phyloP scores from a whole-genome alignment of 768 basidiomycete genomes.

The Pisolithus tinctorius region DNA sequence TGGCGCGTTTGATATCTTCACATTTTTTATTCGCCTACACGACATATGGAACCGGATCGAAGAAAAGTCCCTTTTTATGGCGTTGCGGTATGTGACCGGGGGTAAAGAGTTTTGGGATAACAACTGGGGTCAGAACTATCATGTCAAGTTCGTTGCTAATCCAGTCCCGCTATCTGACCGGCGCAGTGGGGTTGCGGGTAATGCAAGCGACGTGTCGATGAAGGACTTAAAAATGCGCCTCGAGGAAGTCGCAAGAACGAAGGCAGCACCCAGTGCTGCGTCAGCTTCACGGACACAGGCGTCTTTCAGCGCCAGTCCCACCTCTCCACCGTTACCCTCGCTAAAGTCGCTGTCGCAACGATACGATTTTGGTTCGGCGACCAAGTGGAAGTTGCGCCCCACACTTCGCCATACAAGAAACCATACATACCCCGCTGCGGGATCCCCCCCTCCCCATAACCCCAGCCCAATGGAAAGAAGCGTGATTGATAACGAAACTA shows the following conservation, averaged over 20 bases:
- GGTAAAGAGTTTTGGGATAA: slow-evolving; percentile 92
- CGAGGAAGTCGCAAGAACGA: slow-evolving; percentile 50
- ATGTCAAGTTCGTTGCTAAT: slow-evolving; percentile 50
- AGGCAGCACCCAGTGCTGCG: slow-evolving; percentile 13
- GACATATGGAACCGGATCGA: slow-evolving; percentile 74
- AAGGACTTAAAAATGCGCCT: slow-evolving; percentile 60
- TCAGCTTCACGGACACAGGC: slow-evolving; percentile 11
- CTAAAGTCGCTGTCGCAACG: slow-evolving; percentile 42
- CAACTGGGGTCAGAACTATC: slow-evolving; percentile 74
- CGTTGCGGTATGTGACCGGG: slow-evolving; percentile 62
- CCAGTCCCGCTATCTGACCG: slow-evolving; percentile 17
- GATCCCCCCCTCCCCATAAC: neutral
- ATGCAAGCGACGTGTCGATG: slow-evolving; percentile 41
- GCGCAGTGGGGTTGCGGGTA: slow-evolving; percentile 29
- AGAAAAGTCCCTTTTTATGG: slow-evolving; percentile 77
- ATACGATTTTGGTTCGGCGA: slow-evolving; percentile 51
- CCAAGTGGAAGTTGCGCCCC: slow-evolving; percentile 27
- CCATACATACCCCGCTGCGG: slow-evolving; percentile 37
- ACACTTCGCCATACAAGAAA: slow-evolving; percentile 30
- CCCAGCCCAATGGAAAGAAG: neutral
- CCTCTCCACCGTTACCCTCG: slow-evolving; percentile 16
- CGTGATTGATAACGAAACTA: neutral
- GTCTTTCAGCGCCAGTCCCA: slow-evolving; percentile 25
- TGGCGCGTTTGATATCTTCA: slow-evolving; percentile 60
- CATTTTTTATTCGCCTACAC: slow-evolving; percentile 67